Evolutionary conservation across 768 basidiomycete species (phyloP), one percentile per base, ranked within the genome.

Genomic region (Mycena epipterygia): DNA sequence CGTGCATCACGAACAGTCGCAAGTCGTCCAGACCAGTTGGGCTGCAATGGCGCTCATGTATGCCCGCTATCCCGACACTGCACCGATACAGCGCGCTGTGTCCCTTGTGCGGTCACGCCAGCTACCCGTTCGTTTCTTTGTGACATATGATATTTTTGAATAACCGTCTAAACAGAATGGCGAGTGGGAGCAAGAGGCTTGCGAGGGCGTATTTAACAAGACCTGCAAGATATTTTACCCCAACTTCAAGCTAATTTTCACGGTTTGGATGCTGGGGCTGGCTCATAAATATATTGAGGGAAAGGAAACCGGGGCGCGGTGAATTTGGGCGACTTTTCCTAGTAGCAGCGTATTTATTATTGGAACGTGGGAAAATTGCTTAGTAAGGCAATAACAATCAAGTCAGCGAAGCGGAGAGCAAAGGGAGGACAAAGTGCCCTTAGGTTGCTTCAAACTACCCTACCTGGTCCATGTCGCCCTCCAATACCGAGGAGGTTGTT

Each of bases 141-240:
- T 23, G 19, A 5, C 13, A n/a, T 55, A 5, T 29, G 0, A 11
- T 51, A 14, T 46, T 16, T 23, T 14, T 9, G 14, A 39, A 21
- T 52, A 53, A 70, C 33, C 37, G 30, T 19, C 9, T 23, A 14
- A 29, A 39, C 68, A 95, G 90, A 92, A 99, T 76, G 97, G 98
- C 9, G 93, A 95, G 5, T 99, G 98, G 97, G 86, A 93, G 1
- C 96, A 97, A 78, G 97, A 99, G 81, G 93, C 94, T n/a, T 95
- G 96, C 51, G 96, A 97, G 75, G 95, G 96, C 5, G 89, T 96
- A n/a, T 95, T 95, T 81, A 96, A 95, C 84, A 95, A 95, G 78
- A 94, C 89, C 25, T 93, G 92, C 74, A 90, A 93, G 27, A 95
- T 94, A 58, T 87, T 91, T 4, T 95, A 95, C 70, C 91, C 95